Evolutionary conservation across 768 basidiomycete species (phyloP).

Genomic region (Gautieria morchelliformis): DNA sequence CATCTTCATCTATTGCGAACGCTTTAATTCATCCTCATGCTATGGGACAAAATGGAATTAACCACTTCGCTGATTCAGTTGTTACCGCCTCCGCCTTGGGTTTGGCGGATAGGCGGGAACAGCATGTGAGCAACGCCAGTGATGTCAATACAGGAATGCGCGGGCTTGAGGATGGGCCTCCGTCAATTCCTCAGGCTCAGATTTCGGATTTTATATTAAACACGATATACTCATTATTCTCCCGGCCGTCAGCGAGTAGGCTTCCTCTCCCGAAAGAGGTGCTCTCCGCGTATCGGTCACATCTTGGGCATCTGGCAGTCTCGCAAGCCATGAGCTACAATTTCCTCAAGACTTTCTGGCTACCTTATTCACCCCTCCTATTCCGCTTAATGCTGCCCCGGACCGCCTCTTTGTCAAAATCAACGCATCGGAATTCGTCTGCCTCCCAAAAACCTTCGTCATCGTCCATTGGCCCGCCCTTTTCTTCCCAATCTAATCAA

Average conservation of each 20-base stretch:
- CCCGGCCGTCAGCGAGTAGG: neutral
- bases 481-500: neutral
- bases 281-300: conserved; percentile 54
- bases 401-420: conserved; percentile 11
- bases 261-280: conserved; percentile 1
- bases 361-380: conserved; percentile 72
- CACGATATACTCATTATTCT: conserved; percentile 3
- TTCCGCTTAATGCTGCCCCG: conserved; percentile 41
- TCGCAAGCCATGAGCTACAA: conserved; percentile 47
- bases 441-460: conserved; percentile 21
- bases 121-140: neutral
- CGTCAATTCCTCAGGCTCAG: neutral
- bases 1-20: conserved; percentile 2
- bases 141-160: neutral
- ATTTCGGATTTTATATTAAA: conserved; percentile 3
- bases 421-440: conserved; percentile 51
- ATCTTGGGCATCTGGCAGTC: conserved; percentile 40
- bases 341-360: conserved; percentile 75
- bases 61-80: neutral
- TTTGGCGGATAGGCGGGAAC: neutral
- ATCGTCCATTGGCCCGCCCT: neutral
- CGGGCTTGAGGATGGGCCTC: neutral
- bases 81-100: neutral
- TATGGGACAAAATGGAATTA: neutral
- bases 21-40: neutral